Conservation (phyloP, 2,329 filamentous ascomycete genomes). For the Colletotrichum acutatum region DNA sequence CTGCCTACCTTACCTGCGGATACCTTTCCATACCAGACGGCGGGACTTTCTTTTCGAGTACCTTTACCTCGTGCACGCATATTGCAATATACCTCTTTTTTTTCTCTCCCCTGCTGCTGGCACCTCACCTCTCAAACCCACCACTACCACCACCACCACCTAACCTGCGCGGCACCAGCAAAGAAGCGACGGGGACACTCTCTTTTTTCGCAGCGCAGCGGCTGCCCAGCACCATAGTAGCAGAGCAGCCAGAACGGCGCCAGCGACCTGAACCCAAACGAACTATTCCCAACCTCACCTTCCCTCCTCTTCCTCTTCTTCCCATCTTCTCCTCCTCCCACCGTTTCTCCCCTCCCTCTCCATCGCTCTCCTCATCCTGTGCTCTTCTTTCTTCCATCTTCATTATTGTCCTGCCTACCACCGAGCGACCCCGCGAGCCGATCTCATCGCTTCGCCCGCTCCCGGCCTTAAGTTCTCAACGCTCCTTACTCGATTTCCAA, state of each 20-base stretch:
- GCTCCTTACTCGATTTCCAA: conserved; percentile 33
- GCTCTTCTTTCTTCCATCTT: conserved; percentile 21
- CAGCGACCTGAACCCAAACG: conserved; percentile 28
- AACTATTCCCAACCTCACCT: conserved; percentile 35
- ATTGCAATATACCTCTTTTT: neutral
- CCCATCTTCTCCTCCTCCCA: neutral
- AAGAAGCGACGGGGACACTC: neutral
- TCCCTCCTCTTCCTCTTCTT: conserved; percentile 15
- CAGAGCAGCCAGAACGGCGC: conserved; percentile 13
- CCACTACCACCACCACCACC: neutral
- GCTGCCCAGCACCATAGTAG: conserved; percentile 9
- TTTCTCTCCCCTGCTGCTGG: neutral
- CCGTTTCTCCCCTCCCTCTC: neutral
- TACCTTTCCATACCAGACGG: neutral
- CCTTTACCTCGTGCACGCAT: neutral
- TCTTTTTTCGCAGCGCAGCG: conserved; percentile 5
- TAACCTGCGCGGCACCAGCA: neutral
- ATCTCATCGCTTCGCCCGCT: conserved; percentile 19
- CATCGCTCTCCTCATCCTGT: neutral
- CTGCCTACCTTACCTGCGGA: neutral
- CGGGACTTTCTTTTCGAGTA: neutral
- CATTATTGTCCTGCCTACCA: conserved; percentile 17
- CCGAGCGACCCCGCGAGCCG: conserved; percentile 29
- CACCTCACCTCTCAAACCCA: neutral
- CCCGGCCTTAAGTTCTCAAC: conserved; percentile 27